Evolutionary conservation across 2,329 filamentous ascomycete species (phyloP), one percentile per base, ranked within the genome.

Genomic region (Sporothrix euskadiensis): DNA sequence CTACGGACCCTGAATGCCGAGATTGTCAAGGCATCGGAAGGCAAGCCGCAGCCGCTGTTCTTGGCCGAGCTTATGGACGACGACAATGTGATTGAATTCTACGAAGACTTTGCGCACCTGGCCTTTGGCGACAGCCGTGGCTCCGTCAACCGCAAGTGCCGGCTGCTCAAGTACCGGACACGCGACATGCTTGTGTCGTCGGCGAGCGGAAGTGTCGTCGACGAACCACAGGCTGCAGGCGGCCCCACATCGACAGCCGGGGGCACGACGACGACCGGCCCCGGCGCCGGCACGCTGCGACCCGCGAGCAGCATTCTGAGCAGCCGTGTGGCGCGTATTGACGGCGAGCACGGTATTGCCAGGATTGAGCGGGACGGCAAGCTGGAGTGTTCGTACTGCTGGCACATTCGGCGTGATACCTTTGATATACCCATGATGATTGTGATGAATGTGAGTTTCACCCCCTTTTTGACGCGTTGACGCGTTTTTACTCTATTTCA

Each of bases 401-500:
- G 95, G 94, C 95, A 93, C 76, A 94, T 98, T 75, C 97, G 97
- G 84, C 88, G 95, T 76, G 96, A 99, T 82, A 93, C 96, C 56
- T 98, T 98, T 84, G 95, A 98, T 83, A 97, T 98, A 82, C 96
- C 96, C 30, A 97, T 98, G 94, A 87, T 98, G 84, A 97, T 98
- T 82, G 93, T 98, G 79, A 95, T 98, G 85, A 98, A 98, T 84
- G 96, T 98, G 82, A 91, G 94, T 91, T 9, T 41, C 14, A 65
- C 16, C 47, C 14, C 56, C 4, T 6, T 70, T 59, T 14, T 10
- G 26, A 2, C 5, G 8, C 8, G 35, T 14, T 10, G 26, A 2
- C 5, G 8, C 8, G 35, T 32, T 35, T 71, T 32, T 69, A 30
- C 4, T 39, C 30, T 16, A 6, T 49, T 12, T 26, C 26, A 26